Evolutionary conservation across 768 basidiomycete species (phyloP).

Genomic region (Leccinum arenicola): DNA sequence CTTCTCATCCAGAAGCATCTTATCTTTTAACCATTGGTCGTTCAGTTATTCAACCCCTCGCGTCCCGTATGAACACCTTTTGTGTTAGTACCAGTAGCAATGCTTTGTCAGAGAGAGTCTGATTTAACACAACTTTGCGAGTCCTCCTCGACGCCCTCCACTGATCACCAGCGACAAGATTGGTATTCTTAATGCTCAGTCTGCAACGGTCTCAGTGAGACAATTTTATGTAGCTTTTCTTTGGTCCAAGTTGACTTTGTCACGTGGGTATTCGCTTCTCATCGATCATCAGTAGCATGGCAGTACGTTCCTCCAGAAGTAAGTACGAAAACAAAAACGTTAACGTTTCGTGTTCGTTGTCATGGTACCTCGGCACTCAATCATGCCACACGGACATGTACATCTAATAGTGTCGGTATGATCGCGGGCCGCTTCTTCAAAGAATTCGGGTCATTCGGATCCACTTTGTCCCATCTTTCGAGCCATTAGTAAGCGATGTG

Average conservation of each 20-base stretch:
- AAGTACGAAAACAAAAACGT: slow-evolving; percentile 10
- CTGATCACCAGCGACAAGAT: slow-evolving; percentile 16
- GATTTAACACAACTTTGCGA: slow-evolving; percentile 9
- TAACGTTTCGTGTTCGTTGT: slow-evolving; percentile 3
- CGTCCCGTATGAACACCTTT: background rate
- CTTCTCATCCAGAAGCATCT: background rate
- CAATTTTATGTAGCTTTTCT: slow-evolving; percentile 38
- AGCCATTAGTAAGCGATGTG: slow-evolving; percentile 1
- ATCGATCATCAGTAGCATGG: background rate
- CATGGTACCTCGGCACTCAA: slow-evolving; percentile 6
- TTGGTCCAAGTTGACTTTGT: slow-evolving; percentile 54
- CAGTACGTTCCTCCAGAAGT: background rate
- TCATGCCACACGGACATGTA: background rate
- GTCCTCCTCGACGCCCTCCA: background rate
- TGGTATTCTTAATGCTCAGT: slow-evolving; percentile 11
- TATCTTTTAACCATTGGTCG: background rate
- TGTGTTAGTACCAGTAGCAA: background rate
- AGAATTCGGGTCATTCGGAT: slow-evolving; percentile 20
- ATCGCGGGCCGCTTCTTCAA: slow-evolving; percentile 20
- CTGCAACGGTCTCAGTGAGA: slow-evolving; percentile 12
- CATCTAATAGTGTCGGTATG: background rate
- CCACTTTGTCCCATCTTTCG: slow-evolving; percentile 26
- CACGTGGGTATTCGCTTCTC: slow-evolving; percentile 26
- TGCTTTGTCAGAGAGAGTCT: background rate
- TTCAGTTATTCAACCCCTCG: background rate